Percentiles rank a stretch among this genome's conserved stretches.
phyloP scores from a whole-genome alignment of 345 rosid species.

The Pseudoturritis turrita region DNA sequence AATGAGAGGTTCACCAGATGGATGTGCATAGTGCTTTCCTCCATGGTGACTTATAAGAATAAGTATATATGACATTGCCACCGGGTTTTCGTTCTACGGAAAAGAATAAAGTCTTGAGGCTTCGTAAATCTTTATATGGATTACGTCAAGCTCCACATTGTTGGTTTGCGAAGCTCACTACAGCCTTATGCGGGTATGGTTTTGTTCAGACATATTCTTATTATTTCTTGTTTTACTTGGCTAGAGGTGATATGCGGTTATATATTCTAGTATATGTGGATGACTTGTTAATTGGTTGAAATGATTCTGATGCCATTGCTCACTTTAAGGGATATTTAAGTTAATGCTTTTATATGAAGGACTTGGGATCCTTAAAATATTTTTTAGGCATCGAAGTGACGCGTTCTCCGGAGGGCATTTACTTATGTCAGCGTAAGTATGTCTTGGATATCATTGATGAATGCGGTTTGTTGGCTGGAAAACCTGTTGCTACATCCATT shows the following conservation, averaged over 20 bases:
- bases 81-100: no score
- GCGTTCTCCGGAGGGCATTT: neutral
- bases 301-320: neutral
- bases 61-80: no score
- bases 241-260: neutral
- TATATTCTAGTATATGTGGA: neutral
- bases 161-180: neutral
- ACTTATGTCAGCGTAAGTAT: neutral
- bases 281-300: neutral
- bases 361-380: neutral
- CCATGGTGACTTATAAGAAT: no score
- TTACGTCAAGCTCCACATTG: neutral
- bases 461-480: neutral
- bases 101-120: no score
- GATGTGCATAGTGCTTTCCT: no score
- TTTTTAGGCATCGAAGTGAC: neutral
- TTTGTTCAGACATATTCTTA: neutral
- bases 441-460: neutral
- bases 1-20: no score
- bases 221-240: neutral
- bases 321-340: neutral
- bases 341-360: neutral
- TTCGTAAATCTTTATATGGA: neutral
- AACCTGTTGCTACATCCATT: neutral
- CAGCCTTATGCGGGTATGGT: neutral